Conservation (phyloP, 2,329 filamentous ascomycete species). For the Verticillium tricorpus region DNA sequence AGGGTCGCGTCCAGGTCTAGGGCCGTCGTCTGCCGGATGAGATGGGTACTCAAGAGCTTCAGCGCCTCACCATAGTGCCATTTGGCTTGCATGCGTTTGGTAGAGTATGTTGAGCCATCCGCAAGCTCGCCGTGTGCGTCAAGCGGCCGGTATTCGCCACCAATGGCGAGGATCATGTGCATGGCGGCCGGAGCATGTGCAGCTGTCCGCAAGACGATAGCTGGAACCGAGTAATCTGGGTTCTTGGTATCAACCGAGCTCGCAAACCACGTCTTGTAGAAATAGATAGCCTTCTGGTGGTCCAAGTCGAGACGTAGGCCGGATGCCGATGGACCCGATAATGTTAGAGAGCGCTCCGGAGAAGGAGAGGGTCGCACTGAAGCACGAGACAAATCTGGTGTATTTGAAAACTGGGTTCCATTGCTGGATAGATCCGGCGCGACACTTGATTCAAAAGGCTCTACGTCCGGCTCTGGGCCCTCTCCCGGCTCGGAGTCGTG, state of each 20-base stretch:
- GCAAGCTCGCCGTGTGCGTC: not conserved
- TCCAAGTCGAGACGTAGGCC: conserved; percentile 17
- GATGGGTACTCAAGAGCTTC: not conserved
- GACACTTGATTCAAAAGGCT: too few relatives aligned
- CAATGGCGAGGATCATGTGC: conserved; percentile 29
- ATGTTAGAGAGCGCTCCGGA: not conserved
- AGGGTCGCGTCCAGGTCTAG: not conserved
- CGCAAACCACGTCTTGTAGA: conserved; percentile 30
- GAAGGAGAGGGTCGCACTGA: too few relatives aligned
- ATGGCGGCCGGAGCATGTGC: conserved; percentile 27
- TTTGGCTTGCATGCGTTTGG: not conserved
- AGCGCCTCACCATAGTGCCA: not conserved
- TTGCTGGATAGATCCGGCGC: too few relatives aligned
- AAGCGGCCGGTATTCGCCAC: conserved; percentile 9
- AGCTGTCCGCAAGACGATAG: conserved; percentile 28
- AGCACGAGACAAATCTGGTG: too few relatives aligned
- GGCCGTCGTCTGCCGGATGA: not conserved
- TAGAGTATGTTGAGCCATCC: not conserved
- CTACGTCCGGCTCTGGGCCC: too few relatives aligned
- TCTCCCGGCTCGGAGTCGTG: too few relatives aligned
- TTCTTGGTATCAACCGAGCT: conserved; percentile 29
- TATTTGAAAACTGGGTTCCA: too few relatives aligned
- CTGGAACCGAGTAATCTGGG: conserved; percentile 27
- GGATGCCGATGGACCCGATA: not conserved
- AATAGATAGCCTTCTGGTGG: conserved; percentile 29